Evolutionary conservation across 192 early-diverging fungal species (phyloP).

Genomic region (Spinellus fusiger): DNA sequence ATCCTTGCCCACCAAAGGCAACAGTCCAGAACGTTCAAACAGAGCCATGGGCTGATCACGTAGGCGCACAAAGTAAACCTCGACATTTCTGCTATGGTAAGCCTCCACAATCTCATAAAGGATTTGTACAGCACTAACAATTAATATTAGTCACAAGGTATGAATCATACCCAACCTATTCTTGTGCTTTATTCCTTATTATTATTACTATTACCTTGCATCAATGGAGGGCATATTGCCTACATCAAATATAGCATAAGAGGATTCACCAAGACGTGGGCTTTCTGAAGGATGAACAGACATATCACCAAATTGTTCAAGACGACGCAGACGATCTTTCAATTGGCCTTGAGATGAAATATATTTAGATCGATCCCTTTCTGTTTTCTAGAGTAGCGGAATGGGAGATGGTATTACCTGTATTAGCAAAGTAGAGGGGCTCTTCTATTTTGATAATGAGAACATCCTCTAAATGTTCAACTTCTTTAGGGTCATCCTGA

Average conservation of each 20-base stretch:
- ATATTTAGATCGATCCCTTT: not conserved
- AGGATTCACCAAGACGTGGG: constrained; percentile 62
- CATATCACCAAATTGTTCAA: constrained; percentile 93
- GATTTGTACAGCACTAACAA: constrained; percentile 51
- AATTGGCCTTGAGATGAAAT: constrained; percentile 62
- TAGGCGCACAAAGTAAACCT: constrained; percentile 91
- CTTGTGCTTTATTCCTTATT: not conserved
- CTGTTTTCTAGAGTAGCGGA: not conserved
- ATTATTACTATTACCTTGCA: constrained; percentile 64
- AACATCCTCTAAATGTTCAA: constrained; percentile 77
- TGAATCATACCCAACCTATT: not conserved
- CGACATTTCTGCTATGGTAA: constrained; percentile 73
- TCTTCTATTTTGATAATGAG: constrained; percentile 90
- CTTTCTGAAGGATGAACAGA: constrained; percentile 91
- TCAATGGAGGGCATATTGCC: constrained; percentile 84
- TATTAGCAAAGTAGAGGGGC: constrained; percentile 95
- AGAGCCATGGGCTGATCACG: constrained; percentile 57
- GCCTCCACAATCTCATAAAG: constrained; percentile 85
- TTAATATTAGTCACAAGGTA: not conserved
- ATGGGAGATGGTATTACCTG: constrained; percentile 25
- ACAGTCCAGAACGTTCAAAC: constrained; percentile 73
- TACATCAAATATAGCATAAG: constrained; percentile 88
- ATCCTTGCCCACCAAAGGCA: constrained; percentile 50
- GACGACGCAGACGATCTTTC: constrained; percentile 86
- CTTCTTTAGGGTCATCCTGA: constrained; percentile 48